Base-by-base conservation (phyloP, 176 grass and related monocot genomes). In the Paspalum vaginatum region DNA sequence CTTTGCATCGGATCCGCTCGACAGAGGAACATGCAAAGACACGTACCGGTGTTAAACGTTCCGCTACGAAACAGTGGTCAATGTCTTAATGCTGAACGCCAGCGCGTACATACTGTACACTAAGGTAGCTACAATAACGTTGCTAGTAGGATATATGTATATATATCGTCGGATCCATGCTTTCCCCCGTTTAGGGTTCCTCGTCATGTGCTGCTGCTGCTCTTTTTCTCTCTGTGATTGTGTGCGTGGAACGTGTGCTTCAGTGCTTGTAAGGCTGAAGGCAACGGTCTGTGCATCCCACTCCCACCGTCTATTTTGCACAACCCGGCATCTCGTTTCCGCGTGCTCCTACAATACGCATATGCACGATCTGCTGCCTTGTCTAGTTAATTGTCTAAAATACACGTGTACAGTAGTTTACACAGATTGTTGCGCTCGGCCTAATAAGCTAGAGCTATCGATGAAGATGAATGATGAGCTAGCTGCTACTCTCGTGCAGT, bases 1-100 rank as follows among this genome's bases (percentile, higher is more conserved):
- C 5, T 39, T 27, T 72, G 81, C 71, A 47, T 66, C 27, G 61
- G 40, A 56, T 76, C 5, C 71, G 40, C 44, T 75, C 71, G 81
- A 47, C 72, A 48, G 12, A n/a, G 24, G 72, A 76, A 76, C 72
- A 84, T 48, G 72, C 40, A 22, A 22, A 44, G 16, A 4, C 79
- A 61, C 21, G 43, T 2, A 43, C 55, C 61, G 41, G 65, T 20
- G 41, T 17, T 22, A 3, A 24, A 43, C 43, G 55, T 17, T 44
- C 45, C 22, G 74, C 45, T 43, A 7, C 25, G 7, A 26, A 26
- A 61, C n/a, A 46, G 17, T 61, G 75, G 75, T 64, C 59, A 64
- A 41, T 52, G 45, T 65, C 16, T n/a, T 21, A 25, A 38, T 5
- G 58, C 21, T 39, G 76, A 16, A 79, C 10, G 47, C 27, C 11